Evolutionary conservation across 371 early-diverging fungal genomes (phyloP), one percentile per base, ranked within the genome.

Genomic region (Dichotomocladium elegans): DNA sequence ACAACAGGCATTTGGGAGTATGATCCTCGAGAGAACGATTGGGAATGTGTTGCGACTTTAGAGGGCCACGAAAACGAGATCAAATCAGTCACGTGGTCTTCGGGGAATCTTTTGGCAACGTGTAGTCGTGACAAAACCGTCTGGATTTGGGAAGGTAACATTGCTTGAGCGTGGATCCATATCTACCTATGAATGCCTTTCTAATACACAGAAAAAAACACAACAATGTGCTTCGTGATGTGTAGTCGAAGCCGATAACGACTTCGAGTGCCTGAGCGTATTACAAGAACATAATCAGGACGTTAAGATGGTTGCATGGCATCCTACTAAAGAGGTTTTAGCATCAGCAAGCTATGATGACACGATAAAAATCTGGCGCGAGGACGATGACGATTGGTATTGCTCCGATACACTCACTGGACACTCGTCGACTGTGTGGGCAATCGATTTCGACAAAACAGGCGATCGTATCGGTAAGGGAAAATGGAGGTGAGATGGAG

Each of bases 51-150:
- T 0, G 95, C 95, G 2, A 94, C 95, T 7, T 68, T 98, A 47
- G 99, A 98, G 71, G 99, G 99, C 7, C 99, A 98, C 71, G 99
- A 98, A 74, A 96, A 95, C 72, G 99, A 98, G 71, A 93, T 92
- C 33, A 98, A 98, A 68, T 79, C 86, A 17, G 93, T 96, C 19
- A 77, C 91, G 3, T 98, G 94, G 93, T 87, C 90, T 8, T 78
- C 85, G 1, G 95, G 93, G 2, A 69, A 86, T 3, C 70, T 96
- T 14, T 61, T 98, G 40, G 94, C 98, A 3, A 96, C 95, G 0
- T 96, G 96, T 61, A 87, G 91, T 45, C 74, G 98, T 41, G 98
- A 97, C 73, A 96, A 95, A 68, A 90, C 88, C 60, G 95, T 97
- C 25, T 97, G 98, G 98, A 93, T 97, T 60, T 96, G 98, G 98